phyloP scores from a whole-genome alignment of 345 rosid species.

The Acer yangbiense region DNA sequence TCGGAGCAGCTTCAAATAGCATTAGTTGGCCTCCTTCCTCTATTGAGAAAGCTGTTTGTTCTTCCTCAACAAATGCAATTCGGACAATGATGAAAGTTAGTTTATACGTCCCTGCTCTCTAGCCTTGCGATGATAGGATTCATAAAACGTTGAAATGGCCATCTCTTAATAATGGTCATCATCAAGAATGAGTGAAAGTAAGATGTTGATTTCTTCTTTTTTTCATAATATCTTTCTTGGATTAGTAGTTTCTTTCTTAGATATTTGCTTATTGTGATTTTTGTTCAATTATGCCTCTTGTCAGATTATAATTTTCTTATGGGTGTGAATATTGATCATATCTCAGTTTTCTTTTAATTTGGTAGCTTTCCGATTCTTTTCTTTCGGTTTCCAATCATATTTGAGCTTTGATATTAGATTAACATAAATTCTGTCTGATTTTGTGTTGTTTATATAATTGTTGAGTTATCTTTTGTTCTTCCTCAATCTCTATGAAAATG shows the following conservation, averaged over 20 bases:
- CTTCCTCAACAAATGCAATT: constrained; percentile 57
- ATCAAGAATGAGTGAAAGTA: constrained; percentile 29
- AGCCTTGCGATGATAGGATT: constrained; percentile 29
- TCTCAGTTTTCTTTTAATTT: background rate
- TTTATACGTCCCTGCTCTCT: constrained; percentile 36
- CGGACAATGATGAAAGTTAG: constrained; percentile 66
- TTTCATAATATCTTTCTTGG: background rate
- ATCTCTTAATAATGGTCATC: constrained; percentile 18
- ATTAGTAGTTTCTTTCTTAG: constrained; percentile 21
- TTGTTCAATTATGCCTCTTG: constrained; percentile 17
- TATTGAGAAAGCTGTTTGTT: constrained; percentile 66
- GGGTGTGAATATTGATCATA: background rate
- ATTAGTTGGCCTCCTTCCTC: constrained; percentile 66
- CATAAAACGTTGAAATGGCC: constrained; percentile 22
- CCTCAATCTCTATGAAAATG: no score
- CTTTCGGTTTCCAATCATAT: background rate
- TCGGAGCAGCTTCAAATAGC: constrained; percentile 93
- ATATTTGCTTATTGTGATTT: constrained; percentile 25
- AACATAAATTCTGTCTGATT: no score
- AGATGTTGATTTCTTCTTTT: constrained; percentile 15
- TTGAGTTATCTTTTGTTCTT: no score
- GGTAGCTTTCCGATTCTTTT: background rate
- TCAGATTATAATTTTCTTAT: background rate
- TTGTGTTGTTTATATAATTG: no score
- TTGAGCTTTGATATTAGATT: no score